phyloP scores from a whole-genome alignment of 192 early-diverging fungal species.

The Coemansia biformis region DNA sequence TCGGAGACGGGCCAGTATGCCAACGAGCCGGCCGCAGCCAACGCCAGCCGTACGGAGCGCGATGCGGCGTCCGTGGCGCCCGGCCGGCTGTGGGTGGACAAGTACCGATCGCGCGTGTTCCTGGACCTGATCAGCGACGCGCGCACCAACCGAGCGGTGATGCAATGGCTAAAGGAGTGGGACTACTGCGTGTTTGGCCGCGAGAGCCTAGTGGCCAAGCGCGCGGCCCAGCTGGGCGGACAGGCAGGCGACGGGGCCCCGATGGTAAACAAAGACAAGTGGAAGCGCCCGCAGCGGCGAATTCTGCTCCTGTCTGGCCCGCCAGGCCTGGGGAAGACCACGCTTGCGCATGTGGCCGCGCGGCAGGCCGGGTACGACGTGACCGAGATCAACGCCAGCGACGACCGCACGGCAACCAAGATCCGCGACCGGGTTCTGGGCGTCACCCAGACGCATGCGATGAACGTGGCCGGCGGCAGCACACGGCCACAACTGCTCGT shows the following conservation, averaged over 20 bases:
- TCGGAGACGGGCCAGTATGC: constrained; percentile 9
- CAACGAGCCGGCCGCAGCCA: not conserved
- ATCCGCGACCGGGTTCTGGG: constrained; percentile 70
- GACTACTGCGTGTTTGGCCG: constrained; percentile 88
- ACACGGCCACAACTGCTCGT: too few species aligned
- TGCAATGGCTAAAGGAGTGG: constrained; percentile 96
- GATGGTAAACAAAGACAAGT: constrained; percentile 27
- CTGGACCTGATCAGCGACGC: constrained; percentile 88
- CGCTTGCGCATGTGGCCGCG: constrained; percentile 88
- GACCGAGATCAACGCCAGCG: constrained; percentile 95
- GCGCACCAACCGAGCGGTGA: constrained; percentile 79
- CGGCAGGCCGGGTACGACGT: constrained; percentile 85
- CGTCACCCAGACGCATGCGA: constrained; percentile 75
- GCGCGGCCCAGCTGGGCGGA: constrained; percentile 7
- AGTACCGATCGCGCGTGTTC: constrained; percentile 68
- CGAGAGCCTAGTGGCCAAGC: constrained; percentile 7
- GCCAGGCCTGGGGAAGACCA: constrained; percentile 95
- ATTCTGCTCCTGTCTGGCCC: constrained; percentile 80
- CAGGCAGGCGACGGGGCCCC: too few species aligned
- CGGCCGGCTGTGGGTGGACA: constrained; percentile 77
- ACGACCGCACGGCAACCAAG: constrained; percentile 81
- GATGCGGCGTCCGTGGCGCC: constrained; percentile 24
- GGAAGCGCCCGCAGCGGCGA: constrained; percentile 39
- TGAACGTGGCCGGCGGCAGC: too few species aligned
- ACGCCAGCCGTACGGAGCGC: constrained; percentile 3